Evolutionary conservation across 495 filamentous ascomycete genomes (phyloP), one percentile per base, ranked within the genome.

Genomic region (Staphylotrichum longicolle): DNA sequence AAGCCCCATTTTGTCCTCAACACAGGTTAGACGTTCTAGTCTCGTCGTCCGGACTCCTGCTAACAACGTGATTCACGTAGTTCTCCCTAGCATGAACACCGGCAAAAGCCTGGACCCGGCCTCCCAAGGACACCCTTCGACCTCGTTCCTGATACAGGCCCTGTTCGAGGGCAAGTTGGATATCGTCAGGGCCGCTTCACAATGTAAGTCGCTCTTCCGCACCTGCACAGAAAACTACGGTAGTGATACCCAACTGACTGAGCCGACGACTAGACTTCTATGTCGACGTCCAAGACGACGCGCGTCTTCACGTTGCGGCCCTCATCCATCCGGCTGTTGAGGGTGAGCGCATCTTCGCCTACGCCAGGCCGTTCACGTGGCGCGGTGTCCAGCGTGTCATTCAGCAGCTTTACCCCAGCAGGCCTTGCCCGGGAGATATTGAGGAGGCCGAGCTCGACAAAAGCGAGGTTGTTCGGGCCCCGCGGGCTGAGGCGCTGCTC

Each of bases 251-350:
- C 8, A 42, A 41, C 42, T 59, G 32, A 59, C 40, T 3, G 14
- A 55, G 32, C 10, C 14, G 30, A 35, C 11, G n/a, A 35, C 11
- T 50, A 78, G 77, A 78, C 63, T 76, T 65, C 53, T 62, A 49
- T 30, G 71, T 85, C 47, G 70, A 85, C 61, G 79, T 84, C 4
- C 66, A 72, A 40, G 83, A 87, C 54, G 67, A 61, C 8, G 82
- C 81, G 0, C 70, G 69, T 0, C 64, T 85, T 2, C 77, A 81
- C 58, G 67, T 83, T 0, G 72, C 75, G 7, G 81, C 72, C 2
- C 64, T 83, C 15, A 70, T 81, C 5, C 66, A 78, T 40, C 70
- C 71, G 0, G 62, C 59, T 2, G 73, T 81, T 12, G 66, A 72
- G 33, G 72, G 72, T 3, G 74, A 82, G 66, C 72, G 82, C 1